Evolutionary conservation across 305 asterid genomes (phyloP), one percentile per base, ranked within the genome.

Genomic region (Solanum hybrid): DNA sequence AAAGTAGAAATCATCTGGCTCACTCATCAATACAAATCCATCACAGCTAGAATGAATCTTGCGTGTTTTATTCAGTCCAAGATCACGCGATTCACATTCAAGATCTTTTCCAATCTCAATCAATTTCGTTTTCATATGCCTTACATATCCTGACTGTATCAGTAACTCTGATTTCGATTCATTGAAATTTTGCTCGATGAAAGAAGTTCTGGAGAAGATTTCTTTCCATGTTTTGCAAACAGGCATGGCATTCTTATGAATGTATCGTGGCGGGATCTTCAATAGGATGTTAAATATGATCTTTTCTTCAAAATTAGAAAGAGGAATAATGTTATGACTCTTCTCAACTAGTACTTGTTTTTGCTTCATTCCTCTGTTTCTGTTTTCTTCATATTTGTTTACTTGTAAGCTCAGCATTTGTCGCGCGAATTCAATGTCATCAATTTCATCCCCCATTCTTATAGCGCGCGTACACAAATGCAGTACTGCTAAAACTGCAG

Each of bases 21-120:
- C 36, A 73, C 57, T 33, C 24, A 89, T 80, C 51, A 91, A 79
- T 36, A 91, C 6, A 40, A 89, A 79, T 39, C 92, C 92, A 6
- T 91, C 84, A 10, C 91, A 91, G 10, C 90, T 91, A 40, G 89
- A 76, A 31, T 87, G 82, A 35, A 42, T 14, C 6, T 24, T 61
- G 24, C 88, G 40, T 28, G 10, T 31, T 86, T 76, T 64, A 86
- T 31, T 13, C 0, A 67, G 42, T 64, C 89, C 91, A 34, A 46
- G 24, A 14, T 89, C 76, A 8, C 7, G 34, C 4, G 33, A 29
- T 40, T 42, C 76, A 35, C 11, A 73, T 8, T 81, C 89, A 87
- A 81, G 90, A 33, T 87, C 31, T 35, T 31, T 8, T 16, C 81
- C 40, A 31, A 75, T 75, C 26, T 75, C 81, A 6, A 75, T 31